A percentile compares a stretch with the other conserved stretches of the same genome.
Evolutionary conservation across 2,329 filamentous ascomycete genomes (phyloP).

Genomic region (Helotiales sp.): DNA sequence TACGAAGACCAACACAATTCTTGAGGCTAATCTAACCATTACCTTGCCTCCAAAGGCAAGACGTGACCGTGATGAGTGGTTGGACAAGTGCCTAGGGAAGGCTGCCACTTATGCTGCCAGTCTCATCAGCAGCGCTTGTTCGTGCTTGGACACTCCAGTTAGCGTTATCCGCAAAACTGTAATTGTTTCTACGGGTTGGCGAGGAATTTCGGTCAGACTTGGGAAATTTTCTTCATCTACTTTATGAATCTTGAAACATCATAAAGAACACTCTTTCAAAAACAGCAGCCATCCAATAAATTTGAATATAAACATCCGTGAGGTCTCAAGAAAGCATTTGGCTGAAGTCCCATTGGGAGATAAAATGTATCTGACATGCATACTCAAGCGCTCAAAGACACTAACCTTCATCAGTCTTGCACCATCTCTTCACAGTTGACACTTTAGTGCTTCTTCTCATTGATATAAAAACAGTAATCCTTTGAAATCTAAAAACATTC

Average conservation of each 20-base stretch:
- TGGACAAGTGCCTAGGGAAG: constrained; percentile 9
- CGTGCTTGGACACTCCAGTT: constrained; percentile 10
- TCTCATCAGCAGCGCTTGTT: constrained; percentile 14
- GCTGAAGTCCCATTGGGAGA: no score
- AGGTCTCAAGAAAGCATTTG: no score
- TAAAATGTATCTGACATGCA: no score
- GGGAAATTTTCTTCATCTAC: no score
- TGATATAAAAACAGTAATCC: background rate
- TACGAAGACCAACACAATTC: constrained; percentile 4
- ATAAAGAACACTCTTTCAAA: no score
- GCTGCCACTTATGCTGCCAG: constrained; percentile 7
- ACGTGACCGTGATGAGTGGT: constrained; percentile 2
- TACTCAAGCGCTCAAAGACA: no score
- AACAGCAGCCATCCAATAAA: no score
- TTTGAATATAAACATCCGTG: no score
- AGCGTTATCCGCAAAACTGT: background rate
- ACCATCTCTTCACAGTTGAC: background rate
- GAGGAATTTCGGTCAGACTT: no score
- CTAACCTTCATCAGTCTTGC: no score
- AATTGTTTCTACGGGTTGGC: no score
- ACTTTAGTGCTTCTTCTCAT: background rate
- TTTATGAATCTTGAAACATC: no score
- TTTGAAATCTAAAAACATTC: background rate
- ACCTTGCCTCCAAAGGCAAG: constrained; percentile 6
- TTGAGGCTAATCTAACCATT: constrained; percentile 3